Percentiles rank a stretch among this genome's conserved stretches.
Evolutionary conservation across 257 asterid genomes (phyloP).

Genomic region (Solanum appendiculatum): DNA sequence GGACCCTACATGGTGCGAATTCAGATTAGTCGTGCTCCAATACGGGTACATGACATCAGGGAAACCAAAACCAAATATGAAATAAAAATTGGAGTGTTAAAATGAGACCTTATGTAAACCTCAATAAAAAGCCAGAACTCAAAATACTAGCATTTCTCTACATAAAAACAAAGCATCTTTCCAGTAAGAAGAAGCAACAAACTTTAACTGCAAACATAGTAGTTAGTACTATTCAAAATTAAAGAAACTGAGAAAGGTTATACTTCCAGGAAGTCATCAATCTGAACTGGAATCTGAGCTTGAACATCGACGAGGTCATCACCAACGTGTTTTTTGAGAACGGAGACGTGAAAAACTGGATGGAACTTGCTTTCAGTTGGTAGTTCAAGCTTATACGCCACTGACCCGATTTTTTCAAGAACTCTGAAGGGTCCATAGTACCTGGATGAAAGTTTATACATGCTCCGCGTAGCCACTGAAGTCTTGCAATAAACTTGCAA

Average conservation of each 20-base stretch:
- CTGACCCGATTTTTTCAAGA: background rate
- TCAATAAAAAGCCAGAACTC: background rate
- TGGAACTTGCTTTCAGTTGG: background rate
- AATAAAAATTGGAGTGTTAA: too few relatives aligned
- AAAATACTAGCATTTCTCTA: background rate
- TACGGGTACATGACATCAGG: rapidly evolving
- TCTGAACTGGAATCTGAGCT: background rate
- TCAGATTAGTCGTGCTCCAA: rapidly evolving
- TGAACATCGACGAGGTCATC: background rate
- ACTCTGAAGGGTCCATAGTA: background rate
- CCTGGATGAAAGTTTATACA: background rate
- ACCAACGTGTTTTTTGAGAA: background rate
- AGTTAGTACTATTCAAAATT: background rate
- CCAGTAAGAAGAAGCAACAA: background rate
- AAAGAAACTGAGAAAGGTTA: background rate
- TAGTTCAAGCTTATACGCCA: background rate
- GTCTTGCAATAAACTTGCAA: background rate
- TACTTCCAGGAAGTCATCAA: background rate
- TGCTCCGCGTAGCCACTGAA: background rate
- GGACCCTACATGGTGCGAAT: background rate
- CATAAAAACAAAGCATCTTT: background rate
- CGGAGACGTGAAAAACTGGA: background rate
- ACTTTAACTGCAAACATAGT: background rate
- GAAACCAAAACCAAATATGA: too few relatives aligned
- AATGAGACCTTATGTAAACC: background rate